Evolutionary conservation across 1,139 yeast species (phyloP).

Genomic region (Yamadazyma blattariae): DNA sequence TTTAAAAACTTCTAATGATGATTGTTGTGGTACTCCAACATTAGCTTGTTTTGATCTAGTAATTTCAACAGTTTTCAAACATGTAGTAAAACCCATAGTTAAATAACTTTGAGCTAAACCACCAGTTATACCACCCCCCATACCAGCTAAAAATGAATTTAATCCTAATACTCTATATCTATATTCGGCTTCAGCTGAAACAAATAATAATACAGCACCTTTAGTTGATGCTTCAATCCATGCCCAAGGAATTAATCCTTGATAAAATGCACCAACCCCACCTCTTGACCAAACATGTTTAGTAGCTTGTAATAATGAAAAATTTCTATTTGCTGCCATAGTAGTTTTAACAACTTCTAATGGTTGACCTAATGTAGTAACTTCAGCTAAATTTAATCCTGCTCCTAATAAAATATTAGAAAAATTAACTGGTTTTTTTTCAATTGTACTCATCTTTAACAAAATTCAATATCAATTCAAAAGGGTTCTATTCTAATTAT

Average conservation of each 20-base stretch:
- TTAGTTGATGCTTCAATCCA: constrained; percentile 99
- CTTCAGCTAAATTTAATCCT: constrained; percentile 88
- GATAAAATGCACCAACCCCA: constrained; percentile 87
- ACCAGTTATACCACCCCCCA: constrained; percentile 92
- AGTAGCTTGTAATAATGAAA: constrained; percentile 66
- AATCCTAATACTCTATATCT: constrained; percentile 64
- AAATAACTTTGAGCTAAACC: constrained; percentile 95
- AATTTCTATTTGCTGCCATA: constrained; percentile 91
- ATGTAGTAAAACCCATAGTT: constrained; percentile 96
- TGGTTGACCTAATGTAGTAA: constrained; percentile 93
- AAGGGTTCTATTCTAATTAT: no score
- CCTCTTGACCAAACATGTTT: constrained; percentile 89
- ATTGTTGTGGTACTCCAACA: constrained; percentile 61
- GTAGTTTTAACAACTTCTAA: constrained; percentile 94
- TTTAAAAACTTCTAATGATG: constrained; percentile 81
- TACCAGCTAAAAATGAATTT: constrained; percentile 76
- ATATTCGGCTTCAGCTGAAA: constrained; percentile 89
- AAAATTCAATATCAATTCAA: no score
- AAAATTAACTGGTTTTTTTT: constrained; percentile 85
- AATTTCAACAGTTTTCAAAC: constrained; percentile 97
- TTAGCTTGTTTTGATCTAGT: constrained; percentile 83
- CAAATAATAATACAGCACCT: constrained; percentile 95
- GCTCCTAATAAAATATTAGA: constrained; percentile 93
- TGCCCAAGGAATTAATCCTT: constrained; percentile 98
- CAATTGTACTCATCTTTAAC: constrained; percentile 22